Evolutionary conservation across 257 asterid species (phyloP), one percentile per base, ranked within the genome.

Genomic region (Handroanthus guayacan): DNA sequence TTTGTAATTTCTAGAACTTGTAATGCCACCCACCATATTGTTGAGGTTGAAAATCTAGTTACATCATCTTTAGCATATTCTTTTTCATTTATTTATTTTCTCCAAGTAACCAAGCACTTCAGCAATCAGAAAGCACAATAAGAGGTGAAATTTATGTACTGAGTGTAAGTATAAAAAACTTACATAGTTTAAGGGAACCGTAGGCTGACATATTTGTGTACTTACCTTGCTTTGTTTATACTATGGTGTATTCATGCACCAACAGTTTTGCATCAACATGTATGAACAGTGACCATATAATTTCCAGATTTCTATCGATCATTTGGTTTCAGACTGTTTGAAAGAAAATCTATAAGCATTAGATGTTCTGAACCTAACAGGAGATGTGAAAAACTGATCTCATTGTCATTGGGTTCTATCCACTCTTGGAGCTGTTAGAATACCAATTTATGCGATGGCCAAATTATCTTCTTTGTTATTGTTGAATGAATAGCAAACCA

Each of bases 351-450:
- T 56, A 4, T 43, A 11, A 72, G 67, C 34, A 31, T 31, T 43
- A 25, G 37, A 47, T 72, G n/a, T 72, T 66, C 71, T 14, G 37
- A 62, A 48, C 61, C 78, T 74, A 62, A 62, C 47, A 47, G 60
- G 36, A n/a, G 45, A 45, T 31, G 13, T 10, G 31, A 45, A 43
- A 45, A 18, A 25, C 65, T 50, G 38, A 36, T 12, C 51, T 31
- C 48, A 6, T 9, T 9, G 71, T 63, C 18, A 17, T 38, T 55
- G 57, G 64, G 61, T 67, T 57, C 47, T 25, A 25, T 25, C 39
- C 56, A 38, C 67, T 51, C 58, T 43, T 39, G 58, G 74, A 41
- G 25, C 68, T 65, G 56, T 39, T 20, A 39, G 18, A 34, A 20
- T 71, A 69, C 45, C 63, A 58, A 14, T 69, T 43, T 64, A 52